Conservation (phyloP, 352 stramenopile species). For the Phytophthora cactorum region DNA sequence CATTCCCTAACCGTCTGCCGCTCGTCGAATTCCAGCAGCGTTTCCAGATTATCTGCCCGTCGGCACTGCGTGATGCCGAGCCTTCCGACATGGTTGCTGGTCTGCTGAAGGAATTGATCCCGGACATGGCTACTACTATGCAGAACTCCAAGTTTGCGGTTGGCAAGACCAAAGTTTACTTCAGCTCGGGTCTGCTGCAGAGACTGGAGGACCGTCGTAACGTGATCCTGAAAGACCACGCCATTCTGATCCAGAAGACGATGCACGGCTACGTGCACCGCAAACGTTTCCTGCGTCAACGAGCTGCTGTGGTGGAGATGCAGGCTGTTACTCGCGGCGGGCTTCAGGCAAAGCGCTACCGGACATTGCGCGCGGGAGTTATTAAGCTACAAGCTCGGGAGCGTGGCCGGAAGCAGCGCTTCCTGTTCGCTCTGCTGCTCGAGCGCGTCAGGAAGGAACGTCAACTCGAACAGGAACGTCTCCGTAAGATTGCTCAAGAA, state of each 20-base stretch:
- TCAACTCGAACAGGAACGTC: constrained; percentile 44
- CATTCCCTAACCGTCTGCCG: constrained; percentile 92
- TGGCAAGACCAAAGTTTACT: constrained; percentile 85
- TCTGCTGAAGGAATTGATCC: constrained; percentile 74
- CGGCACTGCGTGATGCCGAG: constrained; percentile 56
- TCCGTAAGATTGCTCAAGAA: constrained; percentile 44
- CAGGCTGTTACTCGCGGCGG: constrained; percentile 55
- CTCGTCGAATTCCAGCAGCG: constrained; percentile 85
- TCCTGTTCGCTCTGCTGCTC: constrained; percentile 55
- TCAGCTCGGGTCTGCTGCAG: constrained; percentile 91
- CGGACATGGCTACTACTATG: constrained; percentile 62
- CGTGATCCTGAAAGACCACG: constrained; percentile 73
- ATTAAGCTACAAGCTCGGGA: constrained; percentile 62
- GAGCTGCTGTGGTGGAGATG: constrained; percentile 51
- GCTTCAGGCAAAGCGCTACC: constrained; percentile 50
- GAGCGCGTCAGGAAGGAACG: constrained; percentile 49
- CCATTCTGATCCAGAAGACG: constrained; percentile 80
- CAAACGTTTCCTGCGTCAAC: constrained; percentile 59
- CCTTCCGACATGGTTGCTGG: constrained; percentile 76
- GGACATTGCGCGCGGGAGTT: constrained; percentile 46
- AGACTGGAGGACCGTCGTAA: constrained; percentile 89
- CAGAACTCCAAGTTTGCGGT: constrained; percentile 86
- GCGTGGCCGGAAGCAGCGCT: constrained; percentile 71
- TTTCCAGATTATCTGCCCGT: constrained; percentile 88
- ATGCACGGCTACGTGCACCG: constrained; percentile 67